A percentile compares a stretch with the other conserved stretches of the same genome.
Evolutionary conservation across 2,329 filamentous ascomycete genomes (phyloP).

Genomic region (Colletotrichum camelliae): DNA sequence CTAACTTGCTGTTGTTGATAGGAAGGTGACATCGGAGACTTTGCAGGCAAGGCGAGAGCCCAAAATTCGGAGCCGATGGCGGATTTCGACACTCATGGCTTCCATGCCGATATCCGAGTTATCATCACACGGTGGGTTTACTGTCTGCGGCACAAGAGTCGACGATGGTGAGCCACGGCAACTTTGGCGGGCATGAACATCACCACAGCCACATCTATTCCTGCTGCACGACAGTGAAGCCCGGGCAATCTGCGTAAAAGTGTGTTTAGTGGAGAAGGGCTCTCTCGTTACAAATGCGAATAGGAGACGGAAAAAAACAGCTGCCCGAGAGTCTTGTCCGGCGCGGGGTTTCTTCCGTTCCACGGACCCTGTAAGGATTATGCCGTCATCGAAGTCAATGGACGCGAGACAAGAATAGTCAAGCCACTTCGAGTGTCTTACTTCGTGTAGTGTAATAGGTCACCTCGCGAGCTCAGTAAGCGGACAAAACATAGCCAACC

Average conservation of each 20-base stretch:
- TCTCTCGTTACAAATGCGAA: not conserved
- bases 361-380: not conserved
- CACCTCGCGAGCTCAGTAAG: not conserved
- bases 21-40: not conserved
- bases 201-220: not conserved
- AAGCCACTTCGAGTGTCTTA: not conserved
- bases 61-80: not conserved
- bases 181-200: not conserved
- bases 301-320: not conserved
- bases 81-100: not conserved
- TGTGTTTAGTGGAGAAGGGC: not conserved
- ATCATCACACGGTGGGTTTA: not conserved
- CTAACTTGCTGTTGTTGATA: not conserved
- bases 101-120: not conserved
- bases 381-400: slow-evolving; percentile 6
- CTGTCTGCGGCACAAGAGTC: not conserved
- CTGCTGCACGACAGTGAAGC: not conserved
- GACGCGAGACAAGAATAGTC: not conserved
- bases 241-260: not conserved
- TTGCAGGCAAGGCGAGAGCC: not conserved
- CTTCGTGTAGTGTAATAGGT: not conserved
- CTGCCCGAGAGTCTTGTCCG: not conserved
- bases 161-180: not conserved
- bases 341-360: not conserved
- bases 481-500: not conserved